These are phyloP conservation scores for Coemansia reversa DNA, from an alignment of 192 early-diverging fungal species.

Conservation along the genomic window DNA sequence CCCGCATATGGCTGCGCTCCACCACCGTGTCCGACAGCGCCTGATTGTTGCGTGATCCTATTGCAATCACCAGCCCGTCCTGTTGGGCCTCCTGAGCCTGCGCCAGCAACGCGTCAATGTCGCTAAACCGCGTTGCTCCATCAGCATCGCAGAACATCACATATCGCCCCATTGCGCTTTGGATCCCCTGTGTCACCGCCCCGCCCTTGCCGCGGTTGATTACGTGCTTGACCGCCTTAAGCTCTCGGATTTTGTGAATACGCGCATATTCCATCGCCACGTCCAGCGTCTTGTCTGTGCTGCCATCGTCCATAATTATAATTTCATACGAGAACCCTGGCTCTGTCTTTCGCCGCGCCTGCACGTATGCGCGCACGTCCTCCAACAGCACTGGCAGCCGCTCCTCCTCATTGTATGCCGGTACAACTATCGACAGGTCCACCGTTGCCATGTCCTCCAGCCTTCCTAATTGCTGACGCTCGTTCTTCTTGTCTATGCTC, in stretches of 20 bases:
- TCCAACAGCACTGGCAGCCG: constrained; percentile 84
- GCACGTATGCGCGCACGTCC: constrained; percentile 72
- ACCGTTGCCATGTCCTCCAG: constrained; percentile 42
- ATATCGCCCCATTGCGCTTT: constrained; percentile 69
- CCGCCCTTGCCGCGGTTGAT: constrained; percentile 93
- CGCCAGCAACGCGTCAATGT: constrained; percentile 65
- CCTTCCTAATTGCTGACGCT: constrained; percentile 32
- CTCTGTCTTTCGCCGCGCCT: constrained; percentile 43
- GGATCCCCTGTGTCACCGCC: constrained; percentile 88
- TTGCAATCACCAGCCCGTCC: constrained; percentile 59
- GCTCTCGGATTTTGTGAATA: constrained; percentile 55
- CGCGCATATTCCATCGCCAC: constrained; percentile 69
- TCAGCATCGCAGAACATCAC: constrained; percentile 95
- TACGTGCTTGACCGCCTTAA: constrained; percentile 73
- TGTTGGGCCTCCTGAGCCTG: constrained; percentile 35
- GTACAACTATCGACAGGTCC: constrained; percentile 77
- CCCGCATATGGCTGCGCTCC: constrained; percentile 87
- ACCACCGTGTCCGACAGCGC: constrained; percentile 56
- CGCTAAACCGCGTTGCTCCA: constrained; percentile 90
- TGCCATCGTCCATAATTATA: constrained; percentile 92
- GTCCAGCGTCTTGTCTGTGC: constrained; percentile 70
- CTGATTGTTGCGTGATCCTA: constrained; percentile 93
- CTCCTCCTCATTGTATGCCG: constrained; percentile 87
- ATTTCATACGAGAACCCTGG: constrained; percentile 74
- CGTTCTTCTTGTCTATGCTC: constrained; percentile 38